Conservation (phyloP, 2,329 filamentous ascomycete genomes). For the Calonectria montana region DNA sequence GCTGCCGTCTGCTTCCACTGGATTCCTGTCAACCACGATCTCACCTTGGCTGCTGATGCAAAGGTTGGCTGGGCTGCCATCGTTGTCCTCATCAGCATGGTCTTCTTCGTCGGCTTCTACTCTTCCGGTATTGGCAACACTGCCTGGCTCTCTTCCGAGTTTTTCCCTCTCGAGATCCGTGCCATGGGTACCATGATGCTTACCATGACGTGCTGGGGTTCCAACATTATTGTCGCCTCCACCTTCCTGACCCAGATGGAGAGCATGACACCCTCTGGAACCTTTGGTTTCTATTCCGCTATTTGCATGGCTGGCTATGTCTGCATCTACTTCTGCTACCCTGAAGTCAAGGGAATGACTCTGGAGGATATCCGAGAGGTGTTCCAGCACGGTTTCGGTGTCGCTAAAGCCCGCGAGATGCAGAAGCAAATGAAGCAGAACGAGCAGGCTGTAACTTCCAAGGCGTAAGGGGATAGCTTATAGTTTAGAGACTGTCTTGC, state of each 20-base stretch:
- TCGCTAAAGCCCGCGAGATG: conserved; percentile 52
- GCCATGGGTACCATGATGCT: conserved; percentile 61
- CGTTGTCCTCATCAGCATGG: conserved; percentile 54
- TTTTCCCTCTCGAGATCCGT: conserved; percentile 60
- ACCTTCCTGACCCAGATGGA: conserved; percentile 62
- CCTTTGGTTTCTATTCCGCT: conserved; percentile 63
- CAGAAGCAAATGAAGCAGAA: conserved; percentile 47
- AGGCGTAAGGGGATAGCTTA: conserved; percentile 13
- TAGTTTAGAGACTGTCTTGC: not conserved
- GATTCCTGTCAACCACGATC: conserved; percentile 55
- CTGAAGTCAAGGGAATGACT: conserved; percentile 65
- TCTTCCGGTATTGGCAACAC: conserved; percentile 58
- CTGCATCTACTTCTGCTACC: conserved; percentile 60
- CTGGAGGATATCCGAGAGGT: conserved; percentile 65
- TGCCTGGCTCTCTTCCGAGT: conserved; percentile 59
- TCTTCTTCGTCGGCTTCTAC: conserved; percentile 49
- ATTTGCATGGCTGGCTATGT: conserved; percentile 59
- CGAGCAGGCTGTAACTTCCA: conserved; percentile 2
- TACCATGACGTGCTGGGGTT: conserved; percentile 58
- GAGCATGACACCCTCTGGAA: conserved; percentile 59
- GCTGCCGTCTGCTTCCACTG: conserved; percentile 55
- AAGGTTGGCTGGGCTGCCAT: conserved; percentile 49
- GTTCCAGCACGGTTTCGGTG: conserved; percentile 60
- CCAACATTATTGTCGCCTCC: conserved; percentile 61
- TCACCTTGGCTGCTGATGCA: conserved; percentile 50